Conservation (phyloP, 441 rosid species). For the Jatropha podagrica region DNA sequence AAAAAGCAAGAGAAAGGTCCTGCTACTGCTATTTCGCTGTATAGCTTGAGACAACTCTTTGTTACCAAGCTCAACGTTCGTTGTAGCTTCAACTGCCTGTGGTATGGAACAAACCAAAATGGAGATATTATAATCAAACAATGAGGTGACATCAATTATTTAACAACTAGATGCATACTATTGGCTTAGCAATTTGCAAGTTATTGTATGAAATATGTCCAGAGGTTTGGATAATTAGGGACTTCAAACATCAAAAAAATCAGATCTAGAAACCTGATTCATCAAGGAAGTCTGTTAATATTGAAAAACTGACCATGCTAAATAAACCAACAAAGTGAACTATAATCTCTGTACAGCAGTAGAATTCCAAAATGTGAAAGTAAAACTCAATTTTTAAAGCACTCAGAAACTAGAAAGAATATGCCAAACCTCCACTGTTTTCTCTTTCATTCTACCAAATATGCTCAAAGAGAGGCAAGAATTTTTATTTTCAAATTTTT, state of each 20-base stretch:
- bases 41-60: constrained; percentile 72
- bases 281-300: neutral
- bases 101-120: neutral
- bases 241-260: neutral
- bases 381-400: neutral
- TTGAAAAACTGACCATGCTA: neutral
- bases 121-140: neutral
- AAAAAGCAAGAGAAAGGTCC: constrained; percentile 87
- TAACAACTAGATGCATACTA: neutral
- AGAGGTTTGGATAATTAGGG: neutral
- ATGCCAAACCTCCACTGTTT: neutral
- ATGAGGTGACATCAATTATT: neutral
- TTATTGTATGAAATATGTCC: neutral
- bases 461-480: neutral
- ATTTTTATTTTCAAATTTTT: neutral
- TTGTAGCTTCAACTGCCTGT: constrained; percentile 57
- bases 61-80: constrained; percentile 55
- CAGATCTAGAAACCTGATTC: neutral
- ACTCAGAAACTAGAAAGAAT: neutral
- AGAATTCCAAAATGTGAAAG: neutral
- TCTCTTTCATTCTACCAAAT: neutral
- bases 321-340: neutral
- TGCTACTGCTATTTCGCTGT: constrained; percentile 78
- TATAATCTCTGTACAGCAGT: constrained; percentile 1
- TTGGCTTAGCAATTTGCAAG: neutral